Evolutionary conservation across 495 filamentous ascomycete genomes (phyloP), one percentile per base, ranked within the genome.

Genomic region (Clohesyomyces aquaticus): DNA sequence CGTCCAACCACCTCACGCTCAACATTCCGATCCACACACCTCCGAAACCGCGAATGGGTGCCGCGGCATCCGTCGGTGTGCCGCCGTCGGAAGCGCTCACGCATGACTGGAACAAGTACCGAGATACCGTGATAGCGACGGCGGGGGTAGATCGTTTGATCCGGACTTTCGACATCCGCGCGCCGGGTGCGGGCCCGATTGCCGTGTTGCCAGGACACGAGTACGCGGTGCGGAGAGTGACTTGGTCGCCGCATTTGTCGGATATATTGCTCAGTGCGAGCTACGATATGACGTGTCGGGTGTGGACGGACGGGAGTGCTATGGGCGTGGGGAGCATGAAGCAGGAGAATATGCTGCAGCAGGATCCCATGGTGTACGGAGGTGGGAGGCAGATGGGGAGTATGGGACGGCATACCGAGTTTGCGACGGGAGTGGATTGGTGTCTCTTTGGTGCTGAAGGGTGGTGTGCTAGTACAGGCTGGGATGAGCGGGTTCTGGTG

Each of bases 51-150:
- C 42, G 65, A 18, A 72, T 74, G 35, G 75, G 76, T 8, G 59
- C 68, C 43, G 75, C 79, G 0, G 72, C 78, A 1, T 71, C 78
- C 10, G 77, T 77, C 27, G 77, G 61, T 75, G 49, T 79, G 53
- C 75, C 82, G n/a, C 88, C 88, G 0, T 79, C 82, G 18, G 94
- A 98, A 78, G 83, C 88, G 27, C 83, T 98, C 16, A 97, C 93
- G 1, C 94, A 97, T 73, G 94, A 98, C 76, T 98, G 95, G 95
- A 98, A 98, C 75, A 98, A 98, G 73, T 98, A 98, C 73, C 86
- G 88, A 1, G 83, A 89, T 28, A 87, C 84, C 0, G 79, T 96
- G 19, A 73, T 98, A 43, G 95, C 95, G 0, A 88, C 90, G 0
- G 94, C 83, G 0, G 94, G 94, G 50, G 94, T 98, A n/a, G 95